phyloP scores from a whole-genome alignment of 2,329 filamentous ascomycete species.

The Periconia sp. region DNA sequence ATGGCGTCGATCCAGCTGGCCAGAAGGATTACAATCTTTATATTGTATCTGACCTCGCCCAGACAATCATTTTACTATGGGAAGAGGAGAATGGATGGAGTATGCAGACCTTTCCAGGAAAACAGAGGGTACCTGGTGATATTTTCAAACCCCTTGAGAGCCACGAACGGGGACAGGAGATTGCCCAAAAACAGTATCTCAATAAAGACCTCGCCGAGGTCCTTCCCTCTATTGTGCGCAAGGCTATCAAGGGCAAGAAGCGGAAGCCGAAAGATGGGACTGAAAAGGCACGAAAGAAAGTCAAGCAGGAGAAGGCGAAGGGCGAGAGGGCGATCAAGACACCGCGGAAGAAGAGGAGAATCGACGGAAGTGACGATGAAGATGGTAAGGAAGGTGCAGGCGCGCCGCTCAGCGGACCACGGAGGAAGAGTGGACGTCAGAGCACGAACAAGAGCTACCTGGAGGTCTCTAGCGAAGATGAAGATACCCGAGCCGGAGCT shows the following conservation, averaged over 20 bases:
- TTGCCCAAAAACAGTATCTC: conserved; percentile 84
- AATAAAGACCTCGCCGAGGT: conserved; percentile 75
- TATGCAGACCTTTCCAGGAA: conserved; percentile 81
- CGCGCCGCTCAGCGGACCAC: conserved; percentile 47
- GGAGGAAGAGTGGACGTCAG: conserved; percentile 50
- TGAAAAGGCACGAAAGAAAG: conserved; percentile 43
- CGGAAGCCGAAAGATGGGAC: conserved; percentile 36
- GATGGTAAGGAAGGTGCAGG: conserved; percentile 30
- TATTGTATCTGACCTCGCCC: conserved; percentile 84
- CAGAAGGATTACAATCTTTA: conserved; percentile 74
- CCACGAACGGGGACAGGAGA: conserved; percentile 80
- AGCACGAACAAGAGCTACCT: conserved; percentile 52
- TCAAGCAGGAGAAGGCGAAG: conserved; percentile 39
- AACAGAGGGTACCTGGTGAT: conserved; percentile 78
- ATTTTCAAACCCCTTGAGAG: conserved; percentile 78
- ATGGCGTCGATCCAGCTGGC: conserved; percentile 69
- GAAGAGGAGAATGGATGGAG: conserved; percentile 86
- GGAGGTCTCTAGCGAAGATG: conserved; percentile 52
- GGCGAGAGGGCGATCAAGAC: conserved; percentile 41
- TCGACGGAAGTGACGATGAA: conserved; percentile 40
- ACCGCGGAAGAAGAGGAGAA: conserved; percentile 43
- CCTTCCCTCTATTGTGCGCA: conserved; percentile 78
- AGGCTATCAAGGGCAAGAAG: conserved; percentile 67
- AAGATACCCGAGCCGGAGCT: conserved; percentile 43
- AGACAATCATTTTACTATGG: conserved; percentile 81